Percentiles rank a stretch among this genome's conserved stretches.
Evolutionary conservation across 306 rosid species (phyloP).

Genomic region (Corylus americana): DNA sequence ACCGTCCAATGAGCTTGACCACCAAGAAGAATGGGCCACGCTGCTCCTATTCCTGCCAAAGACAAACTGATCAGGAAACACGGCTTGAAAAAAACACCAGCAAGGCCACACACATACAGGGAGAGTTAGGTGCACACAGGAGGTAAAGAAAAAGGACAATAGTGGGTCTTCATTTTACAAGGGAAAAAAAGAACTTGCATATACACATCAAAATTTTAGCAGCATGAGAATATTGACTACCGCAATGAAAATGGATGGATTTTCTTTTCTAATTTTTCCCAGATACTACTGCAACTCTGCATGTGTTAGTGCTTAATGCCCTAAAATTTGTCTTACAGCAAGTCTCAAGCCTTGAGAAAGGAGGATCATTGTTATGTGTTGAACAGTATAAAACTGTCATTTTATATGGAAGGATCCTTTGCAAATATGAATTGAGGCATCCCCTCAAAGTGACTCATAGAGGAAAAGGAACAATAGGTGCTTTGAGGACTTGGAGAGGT

Average conservation of each 20-base stretch:
- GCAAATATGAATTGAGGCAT: too few relatives aligned
- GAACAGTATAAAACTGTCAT: not conserved
- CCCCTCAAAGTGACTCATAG: too few relatives aligned
- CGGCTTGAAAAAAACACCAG: not conserved
- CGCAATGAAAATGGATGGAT: not conserved
- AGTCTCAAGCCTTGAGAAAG: not conserved
- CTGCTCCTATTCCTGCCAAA: constrained; percentile 46
- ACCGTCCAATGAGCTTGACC: constrained; percentile 91
- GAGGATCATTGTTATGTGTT: not conserved
- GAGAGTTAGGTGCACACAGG: not conserved
- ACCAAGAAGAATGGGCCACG: constrained; percentile 57
- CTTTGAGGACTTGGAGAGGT: too few relatives aligned
- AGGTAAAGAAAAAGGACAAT: not conserved
- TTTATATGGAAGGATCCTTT: too few relatives aligned
- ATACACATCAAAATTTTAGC: not conserved
- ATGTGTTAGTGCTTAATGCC: not conserved
- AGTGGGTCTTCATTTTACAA: not conserved
- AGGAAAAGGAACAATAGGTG: too few relatives aligned
- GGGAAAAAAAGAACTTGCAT: not conserved
- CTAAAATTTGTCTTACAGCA: not conserved
- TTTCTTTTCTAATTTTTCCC: not conserved
- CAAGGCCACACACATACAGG: not conserved
- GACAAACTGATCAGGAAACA: not conserved
- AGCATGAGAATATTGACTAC: not conserved
- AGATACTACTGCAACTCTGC: not conserved